Evolutionary conservation across 495 filamentous ascomycete genomes (phyloP).

Genomic region (Hyaloscypha finlandica): DNA sequence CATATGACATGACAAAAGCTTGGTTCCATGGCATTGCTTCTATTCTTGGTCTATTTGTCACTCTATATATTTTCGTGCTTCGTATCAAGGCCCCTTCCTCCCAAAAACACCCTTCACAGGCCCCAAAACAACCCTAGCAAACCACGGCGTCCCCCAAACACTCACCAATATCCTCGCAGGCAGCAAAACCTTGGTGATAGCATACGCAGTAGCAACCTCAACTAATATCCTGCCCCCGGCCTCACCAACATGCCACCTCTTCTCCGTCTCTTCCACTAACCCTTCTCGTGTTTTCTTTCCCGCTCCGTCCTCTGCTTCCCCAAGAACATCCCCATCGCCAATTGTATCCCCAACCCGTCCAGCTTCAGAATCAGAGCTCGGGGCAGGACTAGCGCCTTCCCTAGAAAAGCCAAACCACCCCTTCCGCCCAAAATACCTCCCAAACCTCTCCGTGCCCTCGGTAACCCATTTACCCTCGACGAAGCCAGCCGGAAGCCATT

Average conservation of each 20-base stretch:
- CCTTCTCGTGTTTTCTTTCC: background rate
- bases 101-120: constrained; percentile 19
- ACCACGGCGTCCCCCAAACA: constrained; percentile 92
- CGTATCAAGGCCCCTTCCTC: background rate
- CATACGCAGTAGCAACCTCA: constrained; percentile 84
- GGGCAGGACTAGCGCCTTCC: background rate
- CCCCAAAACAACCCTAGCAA: constrained; percentile 70
- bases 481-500: constrained; percentile 57
- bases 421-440: constrained; percentile 46
- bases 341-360: background rate
- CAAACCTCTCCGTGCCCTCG: constrained; percentile 48
- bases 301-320: background rate
- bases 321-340: constrained; percentile 22
- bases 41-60: background rate
- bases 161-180: constrained; percentile 74
- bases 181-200: constrained; percentile 80
- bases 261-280: constrained; percentile 24
- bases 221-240: constrained; percentile 57
- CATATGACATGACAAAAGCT: background rate
- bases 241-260: constrained; percentile 27
- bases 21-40: background rate
- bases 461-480: constrained; percentile 39
- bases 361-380: too few relatives aligned
- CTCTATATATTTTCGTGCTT: background rate
- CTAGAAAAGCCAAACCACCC: constrained; percentile 48